Conservation (phyloP, 306 rosid genomes). For the Quercus bicolor region DNA sequence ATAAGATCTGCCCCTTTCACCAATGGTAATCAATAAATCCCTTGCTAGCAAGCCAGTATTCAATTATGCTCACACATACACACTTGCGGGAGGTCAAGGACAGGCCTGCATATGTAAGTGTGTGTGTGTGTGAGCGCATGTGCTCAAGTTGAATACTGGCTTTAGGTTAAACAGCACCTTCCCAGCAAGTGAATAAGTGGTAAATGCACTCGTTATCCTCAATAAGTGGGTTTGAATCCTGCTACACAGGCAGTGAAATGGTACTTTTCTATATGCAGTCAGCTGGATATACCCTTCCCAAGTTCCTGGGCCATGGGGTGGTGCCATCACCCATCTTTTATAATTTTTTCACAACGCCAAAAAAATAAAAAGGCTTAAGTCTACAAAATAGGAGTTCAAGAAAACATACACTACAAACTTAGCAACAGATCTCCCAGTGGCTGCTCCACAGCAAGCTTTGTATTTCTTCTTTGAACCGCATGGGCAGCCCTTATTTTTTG, state of each 20-base stretch:
- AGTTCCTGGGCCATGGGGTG: too few species aligned
- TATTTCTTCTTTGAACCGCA: constrained; percentile 82
- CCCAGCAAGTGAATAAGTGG: too few species aligned
- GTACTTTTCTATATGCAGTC: too few species aligned
- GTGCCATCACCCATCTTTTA: too few species aligned
- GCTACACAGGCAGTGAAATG: too few species aligned
- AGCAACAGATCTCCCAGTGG: constrained; percentile 44
- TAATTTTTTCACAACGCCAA: too few species aligned
- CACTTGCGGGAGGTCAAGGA: background rate
- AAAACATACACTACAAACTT: constrained; percentile 51
- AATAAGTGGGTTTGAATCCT: too few species aligned
- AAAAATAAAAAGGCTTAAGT: background rate
- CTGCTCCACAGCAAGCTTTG: constrained; percentile 74
- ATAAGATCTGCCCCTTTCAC: background rate
- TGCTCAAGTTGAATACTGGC: background rate
- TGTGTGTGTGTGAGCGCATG: background rate
- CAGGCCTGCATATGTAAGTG: background rate
- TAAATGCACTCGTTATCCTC: too few species aligned
- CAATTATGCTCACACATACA: background rate
- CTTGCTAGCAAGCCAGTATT: background rate
- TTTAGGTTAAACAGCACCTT: too few species aligned
- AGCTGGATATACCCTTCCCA: too few species aligned
- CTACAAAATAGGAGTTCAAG: constrained; percentile 6
- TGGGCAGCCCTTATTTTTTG: constrained; percentile 69
- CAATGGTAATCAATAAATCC: background rate